These are phyloP conservation scores for Penicillium sp. DNA, from an alignment of 2,329 filamentous ascomycete genomes.

Conservation along the genomic window DNA sequence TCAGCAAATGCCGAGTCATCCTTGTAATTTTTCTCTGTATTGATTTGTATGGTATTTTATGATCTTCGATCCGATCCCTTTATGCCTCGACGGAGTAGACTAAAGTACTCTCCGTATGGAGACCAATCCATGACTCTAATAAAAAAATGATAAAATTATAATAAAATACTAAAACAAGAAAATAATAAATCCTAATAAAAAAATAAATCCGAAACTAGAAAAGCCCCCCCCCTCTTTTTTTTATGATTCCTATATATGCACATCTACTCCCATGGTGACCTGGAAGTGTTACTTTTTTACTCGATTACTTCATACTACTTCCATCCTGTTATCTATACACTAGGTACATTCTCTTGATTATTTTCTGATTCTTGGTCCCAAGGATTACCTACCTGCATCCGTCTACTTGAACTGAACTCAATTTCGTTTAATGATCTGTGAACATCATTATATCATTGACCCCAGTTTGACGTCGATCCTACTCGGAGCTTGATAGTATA, in stretches of 20 bases:
- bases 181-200: constrained; percentile 10
- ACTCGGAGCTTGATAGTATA: constrained; percentile 25
- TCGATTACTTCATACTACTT: background rate
- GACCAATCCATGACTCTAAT: background rate
- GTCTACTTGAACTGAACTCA: constrained; percentile 13
- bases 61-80: constrained; percentile 3
- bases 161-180: too few species aligned
- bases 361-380: background rate
- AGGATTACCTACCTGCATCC: constrained; percentile 1
- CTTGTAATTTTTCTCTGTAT: background rate
- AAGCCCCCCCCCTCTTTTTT: background rate
- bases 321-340: background rate
- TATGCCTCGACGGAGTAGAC: too few species aligned
- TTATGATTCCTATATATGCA: constrained; percentile 2
- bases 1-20: constrained; percentile 21
- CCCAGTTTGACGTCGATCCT: constrained; percentile 29
- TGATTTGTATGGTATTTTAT: background rate
- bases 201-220: constrained; percentile 4
- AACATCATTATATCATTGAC: constrained; percentile 31
- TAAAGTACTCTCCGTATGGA: background rate
- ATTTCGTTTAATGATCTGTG: constrained; percentile 1
- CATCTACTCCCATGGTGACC: constrained; percentile 1
- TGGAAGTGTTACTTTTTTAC: background rate
- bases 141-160: background rate
- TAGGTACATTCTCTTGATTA: background rate